Percentiles rank a stretch among this genome's conserved stretches.
phyloP scores from a whole-genome alignment of 2,329 filamentous ascomycete species.

The Xylaria sp. region DNA sequence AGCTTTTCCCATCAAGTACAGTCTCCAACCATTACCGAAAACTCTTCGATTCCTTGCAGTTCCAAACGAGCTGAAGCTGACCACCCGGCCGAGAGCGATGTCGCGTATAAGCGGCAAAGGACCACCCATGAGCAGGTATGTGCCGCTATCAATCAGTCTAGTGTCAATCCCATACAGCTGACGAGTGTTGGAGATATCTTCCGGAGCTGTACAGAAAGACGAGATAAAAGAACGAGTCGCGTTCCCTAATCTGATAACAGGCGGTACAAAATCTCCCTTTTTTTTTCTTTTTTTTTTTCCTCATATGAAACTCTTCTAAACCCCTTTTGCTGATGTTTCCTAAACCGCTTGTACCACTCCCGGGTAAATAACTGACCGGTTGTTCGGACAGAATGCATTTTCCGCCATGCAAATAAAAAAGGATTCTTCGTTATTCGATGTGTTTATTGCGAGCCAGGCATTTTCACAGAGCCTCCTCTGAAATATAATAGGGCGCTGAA shows the following conservation, averaged over 20 bases:
- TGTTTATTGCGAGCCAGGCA: slow-evolving; percentile 36
- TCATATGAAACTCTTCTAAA: neutral
- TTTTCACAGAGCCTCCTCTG: slow-evolving; percentile 47
- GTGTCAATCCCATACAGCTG: slow-evolving; percentile 15
- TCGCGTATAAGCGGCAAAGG: slow-evolving; percentile 40
- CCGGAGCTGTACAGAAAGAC: neutral
- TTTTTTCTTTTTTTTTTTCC: neutral
- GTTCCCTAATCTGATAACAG: slow-evolving; percentile 45
- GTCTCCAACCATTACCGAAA: slow-evolving; percentile 37
- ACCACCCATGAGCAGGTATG: slow-evolving; percentile 39
- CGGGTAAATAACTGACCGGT: neutral
- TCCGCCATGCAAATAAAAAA: slow-evolving; percentile 42
- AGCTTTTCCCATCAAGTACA: slow-evolving; percentile 39
- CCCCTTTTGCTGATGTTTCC: too few relatives aligned
- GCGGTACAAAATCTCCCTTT: slow-evolving; percentile 29
- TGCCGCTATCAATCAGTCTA: neutral
- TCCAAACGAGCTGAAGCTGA: slow-evolving; percentile 38
- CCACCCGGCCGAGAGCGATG: slow-evolving; percentile 17
- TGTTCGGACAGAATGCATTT: slow-evolving; percentile 45
- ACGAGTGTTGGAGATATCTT: slow-evolving; percentile 24
- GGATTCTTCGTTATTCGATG: slow-evolving; percentile 49
- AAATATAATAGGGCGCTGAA: slow-evolving; percentile 47
- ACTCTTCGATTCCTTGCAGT: slow-evolving; percentile 17
- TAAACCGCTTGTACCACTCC: neutral
- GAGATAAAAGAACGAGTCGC: slow-evolving; percentile 43